Base-by-base conservation (phyloP, 1,139 yeast genomes). In the Protomyces pachydermus region DNA sequence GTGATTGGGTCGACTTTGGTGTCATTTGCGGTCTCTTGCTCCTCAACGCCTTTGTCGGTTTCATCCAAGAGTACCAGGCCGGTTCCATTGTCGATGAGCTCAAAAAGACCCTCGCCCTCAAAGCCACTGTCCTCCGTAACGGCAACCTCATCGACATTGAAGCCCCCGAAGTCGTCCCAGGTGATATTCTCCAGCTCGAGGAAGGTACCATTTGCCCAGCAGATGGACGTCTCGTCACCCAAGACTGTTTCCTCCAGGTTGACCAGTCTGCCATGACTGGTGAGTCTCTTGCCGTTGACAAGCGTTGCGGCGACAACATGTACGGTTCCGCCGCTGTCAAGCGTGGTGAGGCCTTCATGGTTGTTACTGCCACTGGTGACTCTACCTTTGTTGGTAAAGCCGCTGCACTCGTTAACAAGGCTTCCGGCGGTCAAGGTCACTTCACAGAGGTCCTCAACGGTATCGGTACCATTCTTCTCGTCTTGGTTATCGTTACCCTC, bases 1-100 rank as follows among this genome's bases (percentile, higher is more conserved):
- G 90, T 81, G 97, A 91, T 81, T 91, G 97, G 97, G 97, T 91
- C 76, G 97, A 91, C 84, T 91, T 91, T 82, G 97, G 97, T 84
- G 97, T 91, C 78, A 91, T 91, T 76, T 85, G 90, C 79, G 97
- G 88, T 78, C 81, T 91, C 74, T 82, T 91, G 73, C 74, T 87
- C 78, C 85, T 91, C 78, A 91, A 91, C 80, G 97, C 97, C 71
- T 80, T 81, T 73, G 97, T 91, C 77, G 98, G 98, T 84, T 91
- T 91, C 85, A 82, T 90, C 72, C 97, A 91, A 82, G 98, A 91
- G 81, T 91, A 82, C 87, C 95, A 76, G 71, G 75, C 80, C 34
- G 80, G 80, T 64, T 75, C 79, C 42, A 77, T 78, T 69, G 80
- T 78, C 65, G 81, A 79, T 20, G 81, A 79, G 66, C 71, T 81